Conservation (phyloP, 208 protist species). For the Ichthyophonus hoferi region DNA sequence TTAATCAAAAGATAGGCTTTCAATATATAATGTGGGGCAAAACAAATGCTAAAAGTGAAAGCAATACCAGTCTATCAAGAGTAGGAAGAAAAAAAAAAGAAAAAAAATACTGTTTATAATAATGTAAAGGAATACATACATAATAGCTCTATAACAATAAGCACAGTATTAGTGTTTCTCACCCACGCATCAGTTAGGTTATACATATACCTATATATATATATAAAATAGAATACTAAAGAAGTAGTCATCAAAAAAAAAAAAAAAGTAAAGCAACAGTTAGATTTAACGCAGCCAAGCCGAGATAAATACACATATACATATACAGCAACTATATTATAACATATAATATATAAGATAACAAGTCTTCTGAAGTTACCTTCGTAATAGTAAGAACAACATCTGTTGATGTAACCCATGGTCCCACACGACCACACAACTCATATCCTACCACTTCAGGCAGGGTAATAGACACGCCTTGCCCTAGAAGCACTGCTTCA, state of each 20-base stretch:
- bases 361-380: constrained; percentile 20
- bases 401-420: constrained; percentile 87
- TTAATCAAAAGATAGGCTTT: too few species aligned
- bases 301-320: not conserved
- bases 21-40: too few species aligned
- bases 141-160: too few species aligned
- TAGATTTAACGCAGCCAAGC: not conserved
- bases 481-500: constrained; percentile 88
- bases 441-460: constrained; percentile 88
- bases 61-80: too few species aligned
- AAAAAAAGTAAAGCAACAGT: not conserved
- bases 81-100: too few species aligned
- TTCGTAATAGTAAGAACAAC: constrained; percentile 85
- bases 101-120: not conserved
- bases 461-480: constrained; percentile 86
- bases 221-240: not conserved
- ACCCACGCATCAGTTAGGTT: not conserved
- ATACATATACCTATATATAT: not conserved
- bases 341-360: not conserved
- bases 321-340: not conserved
- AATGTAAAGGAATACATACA: too few species aligned
- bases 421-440: constrained; percentile 78
- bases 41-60: too few species aligned
- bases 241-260: not conserved
- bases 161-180: too few species aligned